Conservation (phyloP, 345 rosid genomes). For the Salix purpurea region DNA sequence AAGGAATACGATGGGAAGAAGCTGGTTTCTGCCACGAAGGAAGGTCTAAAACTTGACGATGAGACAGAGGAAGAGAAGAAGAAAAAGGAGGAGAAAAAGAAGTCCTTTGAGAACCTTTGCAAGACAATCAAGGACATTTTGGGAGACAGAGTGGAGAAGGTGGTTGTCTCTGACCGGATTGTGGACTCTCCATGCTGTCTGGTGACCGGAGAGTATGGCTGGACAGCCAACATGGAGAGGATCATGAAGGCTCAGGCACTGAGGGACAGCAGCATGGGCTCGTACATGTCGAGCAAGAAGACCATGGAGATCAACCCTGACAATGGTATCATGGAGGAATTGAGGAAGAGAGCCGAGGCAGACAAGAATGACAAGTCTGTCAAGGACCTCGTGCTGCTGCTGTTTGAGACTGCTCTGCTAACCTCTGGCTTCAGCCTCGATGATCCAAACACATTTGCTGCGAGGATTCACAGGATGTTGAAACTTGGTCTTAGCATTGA, state of each 20-base stretch:
- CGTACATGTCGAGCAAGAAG: conserved; percentile 91
- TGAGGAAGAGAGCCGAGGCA: conserved; percentile 71
- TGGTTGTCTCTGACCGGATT: conserved; percentile 73
- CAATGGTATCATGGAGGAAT: conserved; percentile 85
- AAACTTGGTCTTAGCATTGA: conserved; percentile 81
- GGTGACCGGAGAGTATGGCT: conserved; percentile 84
- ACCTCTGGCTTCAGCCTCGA: conserved; percentile 89
- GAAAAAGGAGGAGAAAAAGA: conserved; percentile 66
- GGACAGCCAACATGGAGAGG: conserved; percentile 94
- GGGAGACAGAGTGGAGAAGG: conserved; percentile 78
- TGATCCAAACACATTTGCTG: conserved; percentile 74
- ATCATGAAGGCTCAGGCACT: conserved; percentile 88
- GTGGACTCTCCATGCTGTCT: conserved; percentile 87
- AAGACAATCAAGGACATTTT: conserved; percentile 72
- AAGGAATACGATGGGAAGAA: conserved; percentile 86
- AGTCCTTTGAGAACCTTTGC: conserved; percentile 74
- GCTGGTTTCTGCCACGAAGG: conserved; percentile 78
- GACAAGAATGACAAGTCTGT: conserved; percentile 87
- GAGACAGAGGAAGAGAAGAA: conserved; percentile 80
- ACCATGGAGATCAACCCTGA: conserved; percentile 88
- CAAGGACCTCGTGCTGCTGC: conserved; percentile 68
- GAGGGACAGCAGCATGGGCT: conserved; percentile 85
- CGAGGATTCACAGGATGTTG: conserved; percentile 85
- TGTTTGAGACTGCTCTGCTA: conserved; percentile 72
- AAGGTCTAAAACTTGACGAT: conserved; percentile 72